Conservation (phyloP, 176 grass and related monocot species). For the Bromus sterilis region DNA sequence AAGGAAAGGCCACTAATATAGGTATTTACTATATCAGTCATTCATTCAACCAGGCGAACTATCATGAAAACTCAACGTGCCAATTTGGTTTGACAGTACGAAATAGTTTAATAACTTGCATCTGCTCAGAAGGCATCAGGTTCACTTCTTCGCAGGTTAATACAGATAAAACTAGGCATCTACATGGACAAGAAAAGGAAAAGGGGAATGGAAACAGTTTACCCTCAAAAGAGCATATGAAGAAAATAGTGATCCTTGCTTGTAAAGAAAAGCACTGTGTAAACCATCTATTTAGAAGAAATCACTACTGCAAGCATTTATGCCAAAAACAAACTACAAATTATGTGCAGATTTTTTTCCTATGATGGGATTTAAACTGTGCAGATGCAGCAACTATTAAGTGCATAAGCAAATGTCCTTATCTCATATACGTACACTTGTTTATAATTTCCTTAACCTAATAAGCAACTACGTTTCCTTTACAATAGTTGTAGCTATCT, state of each 20-base stretch:
- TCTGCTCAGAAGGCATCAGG: background rate
- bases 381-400: background rate
- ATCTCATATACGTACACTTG: background rate
- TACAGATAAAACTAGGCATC: constrained; percentile 3
- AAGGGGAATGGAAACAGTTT: background rate
- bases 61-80: background rate
- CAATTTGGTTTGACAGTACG: background rate
- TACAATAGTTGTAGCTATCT: background rate
- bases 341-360: background rate
- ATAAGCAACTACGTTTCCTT: background rate
- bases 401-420: constrained; percentile 6
- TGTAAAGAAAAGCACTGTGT: background rate
- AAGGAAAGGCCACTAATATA: background rate
- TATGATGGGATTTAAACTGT: background rate
- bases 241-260: background rate
- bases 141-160: background rate
- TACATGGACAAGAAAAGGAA: background rate
- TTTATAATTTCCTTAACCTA: background rate
- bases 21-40: background rate
- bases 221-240: background rate
- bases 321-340: background rate
- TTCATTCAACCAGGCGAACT: background rate
- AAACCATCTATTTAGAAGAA: background rate
- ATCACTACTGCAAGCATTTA: background rate
- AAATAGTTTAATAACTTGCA: background rate